These are phyloP conservation scores for Sphagnurus paluster DNA, from an alignment of 1,284 basidiomycete genomes.

Conservation along the genomic window DNA sequence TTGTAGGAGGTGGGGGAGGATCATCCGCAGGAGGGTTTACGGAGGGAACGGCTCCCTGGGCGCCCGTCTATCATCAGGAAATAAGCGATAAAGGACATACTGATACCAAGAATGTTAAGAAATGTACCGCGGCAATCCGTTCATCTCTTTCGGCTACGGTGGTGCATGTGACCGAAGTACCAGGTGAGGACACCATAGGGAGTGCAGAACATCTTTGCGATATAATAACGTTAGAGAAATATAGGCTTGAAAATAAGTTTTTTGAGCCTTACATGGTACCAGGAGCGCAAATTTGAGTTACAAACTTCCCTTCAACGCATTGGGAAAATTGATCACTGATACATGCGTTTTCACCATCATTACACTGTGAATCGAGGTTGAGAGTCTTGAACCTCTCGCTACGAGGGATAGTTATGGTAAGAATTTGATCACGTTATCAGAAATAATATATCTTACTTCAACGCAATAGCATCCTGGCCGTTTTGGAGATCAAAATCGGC, in stretches of 20 bases:
- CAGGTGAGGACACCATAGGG: constrained; percentile 36
- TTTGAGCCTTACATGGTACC: constrained; percentile 40
- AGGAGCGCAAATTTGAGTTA: constrained; percentile 39
- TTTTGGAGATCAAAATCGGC: constrained; percentile 44
- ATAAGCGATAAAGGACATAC: neutral
- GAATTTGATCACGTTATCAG: constrained; percentile 5
- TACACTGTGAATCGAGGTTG: constrained; percentile 42
- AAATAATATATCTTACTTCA: constrained; percentile 42
- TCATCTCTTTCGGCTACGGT: constrained; percentile 29
- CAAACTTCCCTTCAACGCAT: constrained; percentile 50
- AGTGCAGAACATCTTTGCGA: constrained; percentile 52
- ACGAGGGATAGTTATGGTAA: constrained; percentile 13
- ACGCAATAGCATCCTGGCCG: constrained; percentile 51
- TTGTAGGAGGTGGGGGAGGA: neutral
- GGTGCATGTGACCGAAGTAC: constrained; percentile 27
- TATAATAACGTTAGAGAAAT: neutral
- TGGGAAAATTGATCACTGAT: constrained; percentile 46
- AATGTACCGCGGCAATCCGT: constrained; percentile 34
- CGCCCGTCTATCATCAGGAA: constrained; percentile 1
- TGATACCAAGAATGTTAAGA: neutral
- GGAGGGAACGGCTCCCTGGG: neutral
- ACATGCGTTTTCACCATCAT: constrained; percentile 46
- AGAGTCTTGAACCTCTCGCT: constrained; percentile 49
- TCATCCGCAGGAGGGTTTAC: neutral
- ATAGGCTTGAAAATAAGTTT: neutral